Percentiles rank a stretch among this genome's conserved stretches.
Evolutionary conservation across 108 stramenopile genomes (phyloP).

Genomic region (Aureococcus anophagefferens): DNA sequence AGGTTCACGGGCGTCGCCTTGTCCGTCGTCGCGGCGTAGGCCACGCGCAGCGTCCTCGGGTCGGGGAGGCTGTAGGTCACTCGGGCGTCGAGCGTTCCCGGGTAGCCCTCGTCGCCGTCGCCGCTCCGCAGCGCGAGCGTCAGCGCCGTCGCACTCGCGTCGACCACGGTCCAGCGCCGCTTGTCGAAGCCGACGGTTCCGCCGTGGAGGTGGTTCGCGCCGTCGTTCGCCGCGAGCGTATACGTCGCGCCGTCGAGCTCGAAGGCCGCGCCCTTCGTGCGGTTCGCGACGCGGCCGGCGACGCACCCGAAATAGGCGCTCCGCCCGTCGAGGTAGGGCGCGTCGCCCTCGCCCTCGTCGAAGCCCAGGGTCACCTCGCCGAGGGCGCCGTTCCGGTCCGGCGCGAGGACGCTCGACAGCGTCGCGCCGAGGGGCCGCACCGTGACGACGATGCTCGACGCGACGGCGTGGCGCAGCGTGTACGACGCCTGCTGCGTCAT

Average conservation of each 20-base stretch:
- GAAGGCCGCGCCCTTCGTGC: constrained; percentile 58
- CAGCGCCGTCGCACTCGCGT: constrained; percentile 14
- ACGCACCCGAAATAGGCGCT: constrained; percentile 49
- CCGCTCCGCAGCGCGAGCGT: constrained; percentile 36
- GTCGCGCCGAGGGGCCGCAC: constrained; percentile 3
- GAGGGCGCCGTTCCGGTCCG: too few species aligned
- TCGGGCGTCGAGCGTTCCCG: constrained; percentile 46
- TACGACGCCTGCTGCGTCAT: too few species aligned
- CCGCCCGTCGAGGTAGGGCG: constrained; percentile 1
- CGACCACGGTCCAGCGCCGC: constrained; percentile 43
- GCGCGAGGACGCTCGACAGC: neutral
- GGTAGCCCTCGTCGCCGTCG: constrained; percentile 74
- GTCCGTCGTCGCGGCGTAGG: constrained; percentile 35
- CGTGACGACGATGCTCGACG: constrained; percentile 1
- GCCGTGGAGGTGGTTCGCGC: constrained; percentile 71
- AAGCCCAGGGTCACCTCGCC: constrained; percentile 4
- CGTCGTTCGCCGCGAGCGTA: constrained; percentile 58
- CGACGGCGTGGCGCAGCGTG: too few species aligned
- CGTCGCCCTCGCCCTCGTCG: constrained; percentile 2
- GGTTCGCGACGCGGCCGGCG: constrained; percentile 74
- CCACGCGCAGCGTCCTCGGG: constrained; percentile 27
- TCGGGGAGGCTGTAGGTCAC: constrained; percentile 50
- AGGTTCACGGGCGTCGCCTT: constrained; percentile 61
- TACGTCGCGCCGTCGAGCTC: constrained; percentile 33
- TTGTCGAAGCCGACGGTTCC: constrained; percentile 53